phyloP scores from a whole-genome alignment of 2,329 filamentous ascomycete species.

The Diaporthe sp. region DNA sequence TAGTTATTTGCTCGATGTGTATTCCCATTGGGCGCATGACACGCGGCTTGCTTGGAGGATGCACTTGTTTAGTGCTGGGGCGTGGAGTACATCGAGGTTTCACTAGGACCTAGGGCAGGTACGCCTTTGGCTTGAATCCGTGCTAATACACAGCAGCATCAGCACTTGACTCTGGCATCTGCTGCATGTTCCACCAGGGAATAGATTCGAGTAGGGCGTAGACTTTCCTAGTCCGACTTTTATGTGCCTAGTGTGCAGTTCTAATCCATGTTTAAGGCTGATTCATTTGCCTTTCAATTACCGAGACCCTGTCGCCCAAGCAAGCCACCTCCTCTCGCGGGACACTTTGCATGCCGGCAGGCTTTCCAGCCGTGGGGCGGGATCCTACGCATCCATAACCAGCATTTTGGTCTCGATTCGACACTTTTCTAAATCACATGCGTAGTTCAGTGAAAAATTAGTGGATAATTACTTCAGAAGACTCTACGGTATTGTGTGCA shows the following conservation, averaged over 20 bases:
- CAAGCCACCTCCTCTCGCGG: neutral
- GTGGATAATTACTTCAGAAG: no score
- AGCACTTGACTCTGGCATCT: neutral
- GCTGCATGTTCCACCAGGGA: neutral
- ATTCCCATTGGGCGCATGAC: neutral
- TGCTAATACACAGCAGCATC: neutral
- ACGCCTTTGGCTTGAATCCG: neutral
- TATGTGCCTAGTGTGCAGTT: neutral
- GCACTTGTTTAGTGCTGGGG: neutral
- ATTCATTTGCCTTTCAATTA: neutral
- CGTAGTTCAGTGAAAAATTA: neutral
- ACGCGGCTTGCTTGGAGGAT: neutral
- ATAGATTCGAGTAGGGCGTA: neutral
- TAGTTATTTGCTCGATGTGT: neutral
- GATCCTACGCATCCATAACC: no score
- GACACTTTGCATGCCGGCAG: neutral
- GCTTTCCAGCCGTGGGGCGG: no score
- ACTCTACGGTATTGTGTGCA: no score
- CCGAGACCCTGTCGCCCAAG: neutral
- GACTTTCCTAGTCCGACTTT: neutral
- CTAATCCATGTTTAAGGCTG: neutral
- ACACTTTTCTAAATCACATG: neutral
- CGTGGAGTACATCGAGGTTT: neutral
- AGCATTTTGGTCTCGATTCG: neutral
- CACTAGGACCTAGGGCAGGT: neutral